phyloP scores from a whole-genome alignment of 2,329 filamentous ascomycete species.

The Penicillium thymicola region DNA sequence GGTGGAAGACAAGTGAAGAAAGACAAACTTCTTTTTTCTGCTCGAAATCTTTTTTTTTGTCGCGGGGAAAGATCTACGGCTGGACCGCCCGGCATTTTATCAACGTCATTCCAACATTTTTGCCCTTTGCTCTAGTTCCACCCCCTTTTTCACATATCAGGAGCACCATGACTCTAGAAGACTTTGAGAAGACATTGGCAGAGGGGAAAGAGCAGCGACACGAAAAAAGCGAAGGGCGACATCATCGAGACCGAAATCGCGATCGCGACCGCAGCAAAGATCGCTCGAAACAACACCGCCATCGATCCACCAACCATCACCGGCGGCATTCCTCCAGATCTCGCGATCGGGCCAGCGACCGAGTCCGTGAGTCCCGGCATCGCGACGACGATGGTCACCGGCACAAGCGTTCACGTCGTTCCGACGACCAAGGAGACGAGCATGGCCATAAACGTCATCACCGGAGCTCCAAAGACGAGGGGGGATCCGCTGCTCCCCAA shows the following conservation, averaged over 20 bases:
- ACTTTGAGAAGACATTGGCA: conserved; percentile 75
- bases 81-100: conserved; percentile 29
- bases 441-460: conserved; percentile 50
- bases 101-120: conserved; percentile 33
- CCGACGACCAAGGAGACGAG: conserved; percentile 51
- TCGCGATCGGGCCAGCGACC: conserved; percentile 33
- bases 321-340: conserved; percentile 39
- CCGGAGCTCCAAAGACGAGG: conserved; percentile 43
- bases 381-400: conserved; percentile 56
- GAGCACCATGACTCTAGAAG: conserved; percentile 57
- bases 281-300: conserved; percentile 36
- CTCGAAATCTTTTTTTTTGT: conserved; percentile 28
- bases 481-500: conserved; percentile 27
- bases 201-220: conserved; percentile 49
- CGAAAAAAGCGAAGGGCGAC: conserved; percentile 39
- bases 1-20: conserved; percentile 6
- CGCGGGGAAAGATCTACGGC: conserved; percentile 31
- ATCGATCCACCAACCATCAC: conserved; percentile 40
- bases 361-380: conserved; percentile 40
- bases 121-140: conserved; percentile 21
- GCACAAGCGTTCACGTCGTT: conserved; percentile 63
- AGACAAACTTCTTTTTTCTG: conserved; percentile 21
- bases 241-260: conserved; percentile 25
- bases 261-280: conserved; percentile 43
- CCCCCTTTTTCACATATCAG: conserved; percentile 7